Conservation (phyloP, 192 early-diverging fungal species). For the Kickxella alabastrina region DNA sequence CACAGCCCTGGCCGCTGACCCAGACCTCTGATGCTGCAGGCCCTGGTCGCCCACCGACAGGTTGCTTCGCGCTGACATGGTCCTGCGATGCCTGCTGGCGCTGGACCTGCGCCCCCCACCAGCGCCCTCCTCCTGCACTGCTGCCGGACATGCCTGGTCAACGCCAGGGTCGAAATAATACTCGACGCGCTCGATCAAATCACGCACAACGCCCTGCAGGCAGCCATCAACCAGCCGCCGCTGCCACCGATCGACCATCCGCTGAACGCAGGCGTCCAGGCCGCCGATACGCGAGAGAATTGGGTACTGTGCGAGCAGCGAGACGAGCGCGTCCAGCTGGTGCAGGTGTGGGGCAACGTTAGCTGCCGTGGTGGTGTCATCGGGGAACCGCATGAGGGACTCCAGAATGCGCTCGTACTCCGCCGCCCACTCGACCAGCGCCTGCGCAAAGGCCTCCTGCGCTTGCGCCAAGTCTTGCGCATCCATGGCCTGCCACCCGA, state of each 20-base stretch:
- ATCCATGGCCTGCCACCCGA: slow-evolving; percentile 48
- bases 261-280: slow-evolving; percentile 24
- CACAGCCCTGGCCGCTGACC: slow-evolving; percentile 35
- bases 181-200: slow-evolving; percentile 45
- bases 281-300: slow-evolving; percentile 43
- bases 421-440: slow-evolving; percentile 24
- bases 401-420: slow-evolving; percentile 49
- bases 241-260: slow-evolving; percentile 33
- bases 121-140: not conserved
- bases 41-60: slow-evolving; percentile 33
- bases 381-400: slow-evolving; percentile 33
- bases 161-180: slow-evolving; percentile 44
- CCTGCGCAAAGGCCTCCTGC: slow-evolving; percentile 22
- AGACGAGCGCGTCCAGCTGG: slow-evolving; percentile 35
- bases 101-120: slow-evolving; percentile 12
- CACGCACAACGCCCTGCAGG: slow-evolving; percentile 29
- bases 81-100: slow-evolving; percentile 35
- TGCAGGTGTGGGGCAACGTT: slow-evolving; percentile 14
- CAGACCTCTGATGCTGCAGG: slow-evolving; percentile 24
- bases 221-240: slow-evolving; percentile 28
- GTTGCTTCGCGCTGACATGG: slow-evolving; percentile 21
- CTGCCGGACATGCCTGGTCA: no score
- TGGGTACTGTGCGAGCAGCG: slow-evolving; percentile 12
- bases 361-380: slow-evolving; percentile 17
- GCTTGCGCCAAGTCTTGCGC: slow-evolving; percentile 18